Conservation (phyloP, 139 green algal species). For the Diplosphaera chodatii region DNA sequence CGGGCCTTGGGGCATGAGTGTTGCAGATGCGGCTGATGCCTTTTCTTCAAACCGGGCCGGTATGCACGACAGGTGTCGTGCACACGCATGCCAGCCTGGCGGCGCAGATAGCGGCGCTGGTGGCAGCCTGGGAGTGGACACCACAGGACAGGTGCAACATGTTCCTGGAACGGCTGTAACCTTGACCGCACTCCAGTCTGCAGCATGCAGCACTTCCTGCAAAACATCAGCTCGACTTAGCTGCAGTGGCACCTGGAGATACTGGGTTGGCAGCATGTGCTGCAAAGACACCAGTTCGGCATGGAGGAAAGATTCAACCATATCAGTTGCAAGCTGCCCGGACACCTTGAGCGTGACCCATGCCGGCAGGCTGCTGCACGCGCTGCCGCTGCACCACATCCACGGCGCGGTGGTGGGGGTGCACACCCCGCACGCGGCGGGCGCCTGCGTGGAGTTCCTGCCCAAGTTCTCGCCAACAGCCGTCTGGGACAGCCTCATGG, state of each 20-base stretch:
- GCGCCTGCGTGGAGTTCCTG: constrained; percentile 72
- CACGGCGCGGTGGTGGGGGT: constrained; percentile 94
- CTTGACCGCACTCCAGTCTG: too few species aligned
- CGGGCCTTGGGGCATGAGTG: too few species aligned
- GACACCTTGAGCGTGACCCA: background rate
- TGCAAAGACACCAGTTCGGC: too few species aligned
- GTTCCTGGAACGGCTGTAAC: too few species aligned
- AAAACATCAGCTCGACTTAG: too few species aligned
- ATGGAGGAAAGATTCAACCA: too few species aligned
- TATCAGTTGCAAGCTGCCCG: too few species aligned
- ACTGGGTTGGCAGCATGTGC: too few species aligned
- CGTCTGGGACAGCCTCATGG: constrained; percentile 15
- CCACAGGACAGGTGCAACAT: constrained; percentile 49
- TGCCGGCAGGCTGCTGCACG: constrained; percentile 63
- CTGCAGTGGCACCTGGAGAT: too few species aligned
- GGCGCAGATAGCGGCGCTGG: constrained; percentile 61
- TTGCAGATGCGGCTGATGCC: background rate
- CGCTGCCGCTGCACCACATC: constrained; percentile 91
- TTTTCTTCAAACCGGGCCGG: too few species aligned
- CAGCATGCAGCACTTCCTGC: too few species aligned
- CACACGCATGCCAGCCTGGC: constrained; percentile 63
- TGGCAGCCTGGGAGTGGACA: constrained; percentile 70
- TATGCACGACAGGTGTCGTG: constrained; percentile 38
- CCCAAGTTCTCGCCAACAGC: constrained; percentile 63
- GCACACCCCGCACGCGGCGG: constrained; percentile 57